Evolutionary conservation across 108 stramenopile species (phyloP).

Genomic region (Discostella stelligeroides): DNA sequence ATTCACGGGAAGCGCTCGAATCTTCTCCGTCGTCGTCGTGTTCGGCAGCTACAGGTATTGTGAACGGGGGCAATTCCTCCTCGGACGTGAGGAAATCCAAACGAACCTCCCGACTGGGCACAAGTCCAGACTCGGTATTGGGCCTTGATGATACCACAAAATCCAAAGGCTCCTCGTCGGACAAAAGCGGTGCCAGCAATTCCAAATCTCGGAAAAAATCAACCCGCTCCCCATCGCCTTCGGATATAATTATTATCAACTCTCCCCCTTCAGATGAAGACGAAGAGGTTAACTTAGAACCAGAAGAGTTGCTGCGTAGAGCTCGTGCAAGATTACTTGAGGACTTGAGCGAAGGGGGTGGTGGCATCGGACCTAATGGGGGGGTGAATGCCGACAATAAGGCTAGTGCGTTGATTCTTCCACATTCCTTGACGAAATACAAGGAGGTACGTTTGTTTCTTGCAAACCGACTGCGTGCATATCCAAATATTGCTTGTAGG

Average conservation of each 20-base stretch:
- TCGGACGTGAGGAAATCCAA: slow-evolving; percentile 5
- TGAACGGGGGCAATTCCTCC: not conserved
- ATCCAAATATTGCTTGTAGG: too few species aligned
- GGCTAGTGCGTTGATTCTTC: slow-evolving; percentile 67
- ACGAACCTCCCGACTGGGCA: slow-evolving; percentile 16
- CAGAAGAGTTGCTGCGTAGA: slow-evolving; percentile 71
- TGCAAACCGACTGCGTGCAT: too few species aligned
- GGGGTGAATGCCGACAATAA: slow-evolving; percentile 30
- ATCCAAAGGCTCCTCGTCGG: not conserved
- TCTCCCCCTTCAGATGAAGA: slow-evolving; percentile 30
- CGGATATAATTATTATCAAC: slow-evolving; percentile 7
- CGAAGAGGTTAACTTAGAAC: slow-evolving; percentile 62
- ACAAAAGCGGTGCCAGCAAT: not conserved
- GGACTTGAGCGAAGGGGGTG: slow-evolving; percentile 70
- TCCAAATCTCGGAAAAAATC: not conserved
- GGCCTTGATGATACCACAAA: too few species aligned
- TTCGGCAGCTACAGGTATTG: not conserved
- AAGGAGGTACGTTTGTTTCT: slow-evolving; percentile 69
- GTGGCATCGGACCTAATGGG: not conserved
- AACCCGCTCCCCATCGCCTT: not conserved
- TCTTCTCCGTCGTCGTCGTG: not conserved
- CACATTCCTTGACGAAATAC: slow-evolving; percentile 85
- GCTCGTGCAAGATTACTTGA: slow-evolving; percentile 80
- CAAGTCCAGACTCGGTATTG: slow-evolving; percentile 25
- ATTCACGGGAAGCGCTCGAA: not conserved